Conservation (phyloP, 2,329 filamentous ascomycete genomes). For the Talaromyces amestolkiae region DNA sequence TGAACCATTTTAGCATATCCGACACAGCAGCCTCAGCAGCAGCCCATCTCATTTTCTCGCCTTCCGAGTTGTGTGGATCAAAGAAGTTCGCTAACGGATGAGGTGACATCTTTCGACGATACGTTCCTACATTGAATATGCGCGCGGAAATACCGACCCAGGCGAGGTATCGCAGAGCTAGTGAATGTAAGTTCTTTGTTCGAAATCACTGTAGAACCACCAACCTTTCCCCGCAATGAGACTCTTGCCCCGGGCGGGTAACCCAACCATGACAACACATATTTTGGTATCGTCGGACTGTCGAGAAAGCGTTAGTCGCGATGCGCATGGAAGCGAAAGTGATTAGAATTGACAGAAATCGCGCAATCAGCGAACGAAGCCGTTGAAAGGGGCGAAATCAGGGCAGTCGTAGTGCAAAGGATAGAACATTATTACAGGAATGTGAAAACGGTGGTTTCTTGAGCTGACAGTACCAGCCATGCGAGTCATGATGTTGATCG, state of each 20-base stretch:
- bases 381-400: not conserved
- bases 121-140: conserved; percentile 96
- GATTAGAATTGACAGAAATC: not conserved
- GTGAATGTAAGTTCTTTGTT: not conserved
- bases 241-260: conserved; percentile 94
- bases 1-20: conserved; percentile 95
- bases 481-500: conserved; percentile 13
- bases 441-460: conserved; percentile 25
- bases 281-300: conserved; percentile 95
- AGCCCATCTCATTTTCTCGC: conserved; percentile 80
- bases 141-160: conserved; percentile 94
- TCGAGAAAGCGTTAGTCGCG: conserved; percentile 7
- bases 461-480: conserved; percentile 12
- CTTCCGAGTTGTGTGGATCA: conserved; percentile 83
- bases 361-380: not conserved
- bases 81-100: conserved; percentile 95
- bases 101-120: conserved; percentile 83
- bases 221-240: conserved; percentile 94
- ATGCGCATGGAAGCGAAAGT: not conserved
- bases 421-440: conserved; percentile 26
- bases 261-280: conserved; percentile 97
- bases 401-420: not conserved
- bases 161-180: conserved; percentile 87
- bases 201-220: not conserved
- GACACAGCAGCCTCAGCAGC: conserved; percentile 87